Base-by-base conservation (phyloP, 306 rosid genomes). In the Argentina anserina region DNA sequence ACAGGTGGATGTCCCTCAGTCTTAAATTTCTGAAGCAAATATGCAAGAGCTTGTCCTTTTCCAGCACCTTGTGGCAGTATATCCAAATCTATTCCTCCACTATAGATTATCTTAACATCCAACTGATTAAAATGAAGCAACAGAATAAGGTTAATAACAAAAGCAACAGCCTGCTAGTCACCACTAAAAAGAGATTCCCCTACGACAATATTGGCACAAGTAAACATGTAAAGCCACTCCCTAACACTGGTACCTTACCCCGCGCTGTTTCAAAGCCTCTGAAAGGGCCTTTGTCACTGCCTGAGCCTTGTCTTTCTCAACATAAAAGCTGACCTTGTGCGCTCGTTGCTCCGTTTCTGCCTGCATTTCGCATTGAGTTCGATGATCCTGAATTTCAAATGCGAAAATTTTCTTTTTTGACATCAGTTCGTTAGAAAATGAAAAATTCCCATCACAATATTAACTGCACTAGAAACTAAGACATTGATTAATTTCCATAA, bases 41-140 rank as follows among this genome's bases (percentile, higher is more conserved):
- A 95, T 10, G 99, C 97, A 84, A 91, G 99, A 59, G 97, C 99
- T 88, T 91, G 97, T 64, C 99, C 99, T 87, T 95, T 95, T 68
- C 99, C 99, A 75, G 99, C 97, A 74, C 93, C 93, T 83, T 90
- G 84, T 70, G 99, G 85, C 61, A 95, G 70, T 88, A 91, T 90
- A 86, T 95, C 97, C 83, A 91, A 83, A 84, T 88, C 99, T 75
- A 87, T 84, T 77, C 99, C 99, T 77, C 99, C 97, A 81, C 99
- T 95, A 43, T 91, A 90, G 80, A 95, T 88, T 83, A 94, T 90
- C 81, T 95, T 95, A 36, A 91, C 99, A 82, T 95, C 96, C 92
- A 95, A 86, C 99, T 95, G 90, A 67, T 58, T 18, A 80, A 77
- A 69, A 74, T 26, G 21, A 83, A 59, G 65, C 43, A 75, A 70